These are phyloP conservation scores for Boletus subparvulus DNA, from an alignment of 768 basidiomycete genomes.

Conservation along the genomic window DNA sequence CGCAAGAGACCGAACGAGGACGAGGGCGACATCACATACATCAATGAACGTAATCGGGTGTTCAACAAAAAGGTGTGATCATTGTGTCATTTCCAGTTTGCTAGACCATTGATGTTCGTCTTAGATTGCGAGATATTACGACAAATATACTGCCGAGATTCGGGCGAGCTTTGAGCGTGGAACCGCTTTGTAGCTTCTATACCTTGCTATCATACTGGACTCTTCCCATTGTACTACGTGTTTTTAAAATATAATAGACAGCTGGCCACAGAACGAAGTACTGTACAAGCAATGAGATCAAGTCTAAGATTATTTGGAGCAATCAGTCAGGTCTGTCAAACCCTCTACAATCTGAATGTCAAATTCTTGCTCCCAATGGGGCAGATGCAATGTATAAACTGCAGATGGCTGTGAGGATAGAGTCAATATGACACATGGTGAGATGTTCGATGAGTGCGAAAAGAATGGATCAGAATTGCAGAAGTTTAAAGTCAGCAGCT, in stretches of 20 bases:
- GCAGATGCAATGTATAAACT: neutral
- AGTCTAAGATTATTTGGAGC: neutral
- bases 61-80: slow-evolving; percentile 90
- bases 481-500: slow-evolving; percentile 41
- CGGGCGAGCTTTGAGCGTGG: slow-evolving; percentile 97
- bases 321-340: neutral
- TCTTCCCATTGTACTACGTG: slow-evolving; percentile 7
- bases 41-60: slow-evolving; percentile 96
- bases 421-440: neutral
- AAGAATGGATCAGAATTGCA: slow-evolving; percentile 43
- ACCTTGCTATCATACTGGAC: slow-evolving; percentile 9
- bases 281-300: neutral
- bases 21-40: slow-evolving; percentile 96
- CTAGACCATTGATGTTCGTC: neutral
- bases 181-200: slow-evolving; percentile 68
- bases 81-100: neutral
- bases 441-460: neutral
- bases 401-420: neutral
- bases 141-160: slow-evolving; percentile 96
- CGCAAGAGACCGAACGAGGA: slow-evolving; percentile 89
- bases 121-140: slow-evolving; percentile 91
- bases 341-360: neutral
- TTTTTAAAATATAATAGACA: slow-evolving; percentile 4
- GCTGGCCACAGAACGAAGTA: neutral
- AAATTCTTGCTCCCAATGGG: too few relatives aligned